Base-by-base conservation (phyloP, 148 eudicot genomes). In the Persicaria maculosa region DNA sequence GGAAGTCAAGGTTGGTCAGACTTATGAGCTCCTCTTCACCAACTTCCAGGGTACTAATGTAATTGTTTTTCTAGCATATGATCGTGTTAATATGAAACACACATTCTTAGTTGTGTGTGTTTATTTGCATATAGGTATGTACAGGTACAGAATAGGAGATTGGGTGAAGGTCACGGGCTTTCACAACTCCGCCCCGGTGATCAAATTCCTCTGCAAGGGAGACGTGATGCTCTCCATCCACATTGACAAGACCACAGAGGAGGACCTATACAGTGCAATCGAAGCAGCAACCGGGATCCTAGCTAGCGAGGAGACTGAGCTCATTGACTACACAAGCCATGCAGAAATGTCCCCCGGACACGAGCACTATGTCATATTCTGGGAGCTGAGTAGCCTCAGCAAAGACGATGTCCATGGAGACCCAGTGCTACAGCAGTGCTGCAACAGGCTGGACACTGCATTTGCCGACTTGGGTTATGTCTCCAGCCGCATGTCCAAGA, bases 201-300 rank as follows among this genome's bases (percentile, higher is more conserved):
- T 89, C 74, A 81, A 86, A 52, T 89, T 81, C 67, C 58, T 89
- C 9, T 89, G 94, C 76, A 59, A 91, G 44, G 78, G 84, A 44
- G 88, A 87, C 68, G 84, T 87, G 46, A 73, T 89, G 43, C 87
- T 86, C 57, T 80, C 74, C 58, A 80, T 89, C 47, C 88, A 89
- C 83, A 81, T 89, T 4, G 94, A 89, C 88, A 89, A 89, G 80
- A 89, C 80, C 87, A 89, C 94, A 0, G 94, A 89, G 78, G 86
- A 83, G 46, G 94, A 89, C 58, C 65, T 89, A 9, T 89, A 84
- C 72, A 77, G 79, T 40, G 65, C 89, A 0, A 89, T 89, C 4
- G 91, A 89, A 68, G 73, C 82, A 7, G 91, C 88, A 36, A 59
- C 82, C 50, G 80, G 72, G 73, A 50, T 78, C 17, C 76, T 87